phyloP scores from a whole-genome alignment of 495 filamentous ascomycete genomes.

The Podospora pseudoanserina region DNA sequence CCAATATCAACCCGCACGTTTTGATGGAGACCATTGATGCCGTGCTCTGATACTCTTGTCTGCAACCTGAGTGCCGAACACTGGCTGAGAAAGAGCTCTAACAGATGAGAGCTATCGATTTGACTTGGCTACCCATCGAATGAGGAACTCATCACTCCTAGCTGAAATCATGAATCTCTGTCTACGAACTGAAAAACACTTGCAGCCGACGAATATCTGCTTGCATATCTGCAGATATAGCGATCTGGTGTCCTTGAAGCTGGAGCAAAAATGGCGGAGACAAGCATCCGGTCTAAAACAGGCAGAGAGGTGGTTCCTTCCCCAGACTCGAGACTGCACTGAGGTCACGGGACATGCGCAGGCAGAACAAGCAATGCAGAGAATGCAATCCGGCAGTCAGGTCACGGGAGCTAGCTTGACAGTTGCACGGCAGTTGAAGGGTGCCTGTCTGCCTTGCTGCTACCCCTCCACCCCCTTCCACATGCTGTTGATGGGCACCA shows the following conservation, averaged over 20 bases:
- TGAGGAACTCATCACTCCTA: too few species aligned
- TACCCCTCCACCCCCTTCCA: not conserved
- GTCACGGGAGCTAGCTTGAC: too few species aligned
- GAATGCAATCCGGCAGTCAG: too few species aligned
- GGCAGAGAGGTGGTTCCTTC: not conserved
- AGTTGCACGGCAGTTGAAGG: too few species aligned
- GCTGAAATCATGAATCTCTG: not conserved
- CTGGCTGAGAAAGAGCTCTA: not conserved
- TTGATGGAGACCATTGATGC: slow-evolving; percentile 22
- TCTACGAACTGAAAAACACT: too few species aligned
- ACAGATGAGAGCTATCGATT: too few species aligned
- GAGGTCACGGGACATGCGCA: not conserved
- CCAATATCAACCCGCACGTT: slow-evolving; percentile 25
- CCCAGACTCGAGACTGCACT: not conserved
- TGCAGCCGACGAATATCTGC: too few species aligned
- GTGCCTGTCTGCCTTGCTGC: too few species aligned
- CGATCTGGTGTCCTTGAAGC: not conserved
- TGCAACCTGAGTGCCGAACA: not conserved
- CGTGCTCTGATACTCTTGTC: slow-evolving; percentile 3
- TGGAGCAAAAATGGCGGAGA: not conserved
- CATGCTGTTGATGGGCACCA: not conserved
- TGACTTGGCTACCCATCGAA: too few species aligned
- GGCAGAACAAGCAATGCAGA: too few species aligned
- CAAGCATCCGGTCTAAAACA: not conserved
- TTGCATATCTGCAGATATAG: too few species aligned